A percentile compares a stretch with the other conserved stretches of the same genome.
Evolutionary conservation across 306 rosid genomes (phyloP).

Genomic region (Quercus berberidifolia): DNA sequence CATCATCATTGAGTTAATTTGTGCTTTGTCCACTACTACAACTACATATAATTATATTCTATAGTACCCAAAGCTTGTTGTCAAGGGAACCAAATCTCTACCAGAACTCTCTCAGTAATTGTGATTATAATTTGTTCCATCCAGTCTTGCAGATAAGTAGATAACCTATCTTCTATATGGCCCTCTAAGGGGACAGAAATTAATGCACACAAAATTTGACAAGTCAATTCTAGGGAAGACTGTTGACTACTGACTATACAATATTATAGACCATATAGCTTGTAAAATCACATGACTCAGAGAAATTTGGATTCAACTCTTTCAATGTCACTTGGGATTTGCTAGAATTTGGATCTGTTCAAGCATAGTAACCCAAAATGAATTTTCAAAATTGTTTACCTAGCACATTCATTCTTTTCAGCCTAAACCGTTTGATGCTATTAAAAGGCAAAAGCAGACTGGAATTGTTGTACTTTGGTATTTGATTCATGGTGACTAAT

Average conservation of each 20-base stretch:
- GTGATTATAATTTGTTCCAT: not conserved
- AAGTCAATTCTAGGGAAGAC: not conserved
- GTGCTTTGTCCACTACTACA: not conserved
- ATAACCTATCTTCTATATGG: not conserved
- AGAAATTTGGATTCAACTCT: not conserved
- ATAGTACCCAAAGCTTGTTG: not conserved
- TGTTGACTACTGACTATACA: not conserved
- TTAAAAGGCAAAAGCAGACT: not conserved
- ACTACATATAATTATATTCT: too few species aligned
- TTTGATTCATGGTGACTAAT: too few species aligned
- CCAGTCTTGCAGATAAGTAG: not conserved
- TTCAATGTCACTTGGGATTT: not conserved
- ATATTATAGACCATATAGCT: too few species aligned
- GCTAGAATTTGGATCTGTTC: too few species aligned
- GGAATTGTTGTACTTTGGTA: not conserved
- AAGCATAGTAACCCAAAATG: too few species aligned
- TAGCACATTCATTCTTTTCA: not conserved
- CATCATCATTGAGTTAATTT: not conserved
- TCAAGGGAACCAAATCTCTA: constrained; percentile 1
- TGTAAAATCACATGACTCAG: too few species aligned
- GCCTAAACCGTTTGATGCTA: not conserved
- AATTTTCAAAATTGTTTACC: not conserved
- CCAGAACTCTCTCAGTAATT: not conserved
- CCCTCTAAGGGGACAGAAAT: not conserved
- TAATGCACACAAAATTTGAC: not conserved